Base-by-base conservation (phyloP, 192 early-diverging fungal species). In the Backusella tarrabulga region DNA sequence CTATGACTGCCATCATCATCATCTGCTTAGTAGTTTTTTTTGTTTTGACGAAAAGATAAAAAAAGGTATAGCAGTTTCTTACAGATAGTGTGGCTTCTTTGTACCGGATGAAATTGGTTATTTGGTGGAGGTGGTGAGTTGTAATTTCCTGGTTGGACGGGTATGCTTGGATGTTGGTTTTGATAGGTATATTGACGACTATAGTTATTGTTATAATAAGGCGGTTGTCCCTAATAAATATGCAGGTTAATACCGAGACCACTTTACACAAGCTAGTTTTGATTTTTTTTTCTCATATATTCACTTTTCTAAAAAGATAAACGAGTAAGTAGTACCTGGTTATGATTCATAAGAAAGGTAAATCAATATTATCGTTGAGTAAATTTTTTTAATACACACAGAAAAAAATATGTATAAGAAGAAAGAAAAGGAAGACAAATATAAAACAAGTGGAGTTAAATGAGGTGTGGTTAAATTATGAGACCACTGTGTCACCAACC, bases 41-140 rank as follows among this genome's bases (percentile, higher is more conserved):
- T 1, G 4, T 7, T 50, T 35, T 38, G 38, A n/a, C 26, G 17
- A 23, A 38, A 38, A 40, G 11, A 40, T 34, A 11, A 34, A 12
- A 35, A 34, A 68, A 67, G 17, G 11, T 29, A 15, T 32, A 68
- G 38, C 14, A n/a, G 17, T 23, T 69, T 21, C 36, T 69, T 69
- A 69, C 68, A 69, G 35, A 41, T 11, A 12, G 68, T 70, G n/a
- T 70, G 7, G 35, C 68, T 70, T 70, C 68, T 70, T 21, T 70
- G 68, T 70, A 70, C 4, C 36, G 68, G 36, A 26, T 7, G n/a
- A 70, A 40, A 15, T 35, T 35, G n/a, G 26, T 21, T 70, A 23
- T 40, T 70, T 68, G 35, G 7, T 34, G 67, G 19, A 17, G 35
- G 29, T 68, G 67, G 67, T 68, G 67, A 19, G 21, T 41, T 26